Evolutionary conservation across 176 grass and related monocot species (phyloP), one percentile per base, ranked within the genome.

Genomic region (Phoenix roebelenii): DNA sequence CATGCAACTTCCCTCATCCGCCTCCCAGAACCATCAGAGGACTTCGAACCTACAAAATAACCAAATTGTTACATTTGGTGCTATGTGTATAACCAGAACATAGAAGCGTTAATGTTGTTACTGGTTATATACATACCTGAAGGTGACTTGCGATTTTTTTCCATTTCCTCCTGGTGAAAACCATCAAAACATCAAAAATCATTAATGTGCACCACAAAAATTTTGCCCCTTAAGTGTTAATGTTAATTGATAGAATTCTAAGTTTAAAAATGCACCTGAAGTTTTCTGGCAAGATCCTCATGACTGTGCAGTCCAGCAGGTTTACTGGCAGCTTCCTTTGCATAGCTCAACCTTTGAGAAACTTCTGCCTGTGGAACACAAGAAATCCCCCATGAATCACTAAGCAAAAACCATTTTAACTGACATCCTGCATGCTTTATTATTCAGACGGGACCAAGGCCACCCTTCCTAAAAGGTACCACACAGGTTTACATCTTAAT

Each of bases 231-330:
- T 2, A 44, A 44, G 28, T 6, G 35, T 44, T 44, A 44, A 44
- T 6, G 5, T 44, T 14, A 44, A 44, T 44, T 12, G 9, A 44
- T 10, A 9, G 35, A 44, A 44, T 44, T 44, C 35, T 14, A 44
- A 44, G 10, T 44, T 44, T 44, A 9, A 69, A 70, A 30, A 7
- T 18, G 50, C 26, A 98, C 88, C 84, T 98, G 76, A 79, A 98
- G 87, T 20, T 89, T 92, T 75, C 72, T 88, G 19, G 93, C 87
- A 65, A 98, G 93, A 89, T 91, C 84, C 55, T 98, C 87, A 32
- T 98, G 93, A 59, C 84, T 98, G 17, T 88, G 84, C 60, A 80
- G 57, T 63, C 17, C 81, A 65, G 81, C 61, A 61, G 84, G 78
- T 61, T 70, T 81, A 79, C 79, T 98, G 24, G 81, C 76, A 15